phyloP scores from a whole-genome alignment of 163 green algal species.

The Chloromonas sp. region DNA sequence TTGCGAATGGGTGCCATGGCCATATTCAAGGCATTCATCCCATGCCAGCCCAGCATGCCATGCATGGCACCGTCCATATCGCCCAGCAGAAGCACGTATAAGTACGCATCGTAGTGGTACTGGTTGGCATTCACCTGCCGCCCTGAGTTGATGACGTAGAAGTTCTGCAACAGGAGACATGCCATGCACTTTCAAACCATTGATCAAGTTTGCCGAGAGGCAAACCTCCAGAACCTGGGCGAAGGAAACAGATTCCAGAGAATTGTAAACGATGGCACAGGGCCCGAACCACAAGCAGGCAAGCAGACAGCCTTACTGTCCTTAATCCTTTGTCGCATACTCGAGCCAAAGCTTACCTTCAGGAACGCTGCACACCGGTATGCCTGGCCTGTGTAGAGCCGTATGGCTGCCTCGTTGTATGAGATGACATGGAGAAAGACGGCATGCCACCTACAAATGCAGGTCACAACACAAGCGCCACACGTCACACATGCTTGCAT shows the following conservation, averaged over 20 bases:
- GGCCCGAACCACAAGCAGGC: too few relatives aligned
- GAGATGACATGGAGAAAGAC: conserved; percentile 53
- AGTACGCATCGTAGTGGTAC: conserved; percentile 14
- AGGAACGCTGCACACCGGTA: conserved; percentile 26
- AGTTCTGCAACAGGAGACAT: conserved; percentile 18
- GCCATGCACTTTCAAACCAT: too few relatives aligned
- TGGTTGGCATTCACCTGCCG: conserved; percentile 23
- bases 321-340: too few relatives aligned
- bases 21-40: not conserved
- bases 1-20: not conserved
- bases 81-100: conserved; percentile 1
- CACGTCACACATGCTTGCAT: too few relatives aligned
- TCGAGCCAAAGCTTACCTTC: not conserved
- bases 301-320: too few relatives aligned
- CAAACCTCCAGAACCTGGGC: too few relatives aligned
- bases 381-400: conserved; percentile 29
- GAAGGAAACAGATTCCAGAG: too few relatives aligned
- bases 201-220: too few relatives aligned
- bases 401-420: conserved; percentile 43
- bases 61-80: not conserved
- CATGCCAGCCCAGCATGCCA: not conserved
- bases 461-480: too few relatives aligned
- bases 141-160: conserved; percentile 42
- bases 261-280: too few relatives aligned
- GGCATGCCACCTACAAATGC: conserved; percentile 28